Conservation (phyloP, 805 yeast species). For the Hanseniaspora jakobsenii region DNA sequence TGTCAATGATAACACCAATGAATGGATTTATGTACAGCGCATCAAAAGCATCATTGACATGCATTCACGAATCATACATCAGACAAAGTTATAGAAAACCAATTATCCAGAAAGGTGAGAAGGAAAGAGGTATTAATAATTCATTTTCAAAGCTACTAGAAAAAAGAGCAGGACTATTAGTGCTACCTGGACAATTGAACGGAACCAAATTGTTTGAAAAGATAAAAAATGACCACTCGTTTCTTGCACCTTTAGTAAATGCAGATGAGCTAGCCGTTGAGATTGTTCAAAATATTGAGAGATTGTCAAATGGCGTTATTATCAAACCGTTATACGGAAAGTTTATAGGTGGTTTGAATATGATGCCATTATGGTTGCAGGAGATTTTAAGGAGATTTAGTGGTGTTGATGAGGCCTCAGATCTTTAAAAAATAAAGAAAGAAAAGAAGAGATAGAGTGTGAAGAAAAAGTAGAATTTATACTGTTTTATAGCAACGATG, state of each 20-base stretch:
- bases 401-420: slow-evolving; percentile 16
- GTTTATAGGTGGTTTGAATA: slow-evolving; percentile 29
- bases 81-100: slow-evolving; percentile 11
- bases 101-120: no score
- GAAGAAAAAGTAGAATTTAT: no score
- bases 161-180: slow-evolving; percentile 24
- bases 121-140: no score
- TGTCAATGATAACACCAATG: slow-evolving; percentile 34
- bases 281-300: slow-evolving; percentile 24
- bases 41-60: slow-evolving; percentile 33
- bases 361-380: slow-evolving; percentile 30
- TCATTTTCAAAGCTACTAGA: slow-evolving; percentile 24
- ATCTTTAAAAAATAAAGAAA: not conserved
- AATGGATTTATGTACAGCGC: slow-evolving; percentile 35
- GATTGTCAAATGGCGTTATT: slow-evolving; percentile 30
- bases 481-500: no score
- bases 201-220: slow-evolving; percentile 30
- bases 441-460: no score
- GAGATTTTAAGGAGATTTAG: slow-evolving; percentile 19
- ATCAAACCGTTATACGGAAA: slow-evolving; percentile 34
- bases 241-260: slow-evolving; percentile 35
- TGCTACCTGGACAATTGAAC: slow-evolving; percentile 34
- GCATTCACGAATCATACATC: slow-evolving; percentile 33
- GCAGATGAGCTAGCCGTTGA: slow-evolving; percentile 26
- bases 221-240: slow-evolving; percentile 15